phyloP scores from a whole-genome alignment of 345 rosid genomes.

The Firmiana major region DNA sequence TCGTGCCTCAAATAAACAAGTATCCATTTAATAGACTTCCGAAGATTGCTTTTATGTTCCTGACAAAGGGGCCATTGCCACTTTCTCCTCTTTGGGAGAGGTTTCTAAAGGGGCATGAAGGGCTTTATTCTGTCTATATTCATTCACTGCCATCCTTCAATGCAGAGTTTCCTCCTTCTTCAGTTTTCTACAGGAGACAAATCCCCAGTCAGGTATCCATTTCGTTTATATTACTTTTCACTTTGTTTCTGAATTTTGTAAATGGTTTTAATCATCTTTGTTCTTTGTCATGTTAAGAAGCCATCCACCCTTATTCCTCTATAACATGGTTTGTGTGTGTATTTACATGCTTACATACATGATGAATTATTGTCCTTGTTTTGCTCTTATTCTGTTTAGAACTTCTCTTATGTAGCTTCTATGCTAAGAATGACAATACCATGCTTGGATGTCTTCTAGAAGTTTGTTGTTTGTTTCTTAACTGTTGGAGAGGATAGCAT shows the following conservation, averaged over 20 bases:
- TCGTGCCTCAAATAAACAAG: constrained; percentile 54
- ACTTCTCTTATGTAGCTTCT: background rate
- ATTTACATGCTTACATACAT: background rate
- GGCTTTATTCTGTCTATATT: constrained; percentile 69
- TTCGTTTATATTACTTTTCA: background rate
- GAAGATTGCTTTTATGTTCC: constrained; percentile 91
- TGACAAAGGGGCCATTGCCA: constrained; percentile 88
- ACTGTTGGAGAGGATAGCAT: background rate
- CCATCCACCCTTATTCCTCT: background rate
- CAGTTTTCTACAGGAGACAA: constrained; percentile 67
- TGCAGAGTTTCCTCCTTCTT: constrained; percentile 44
- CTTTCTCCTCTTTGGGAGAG: constrained; percentile 89
- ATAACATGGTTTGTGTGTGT: background rate
- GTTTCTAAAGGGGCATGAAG: constrained; percentile 72
- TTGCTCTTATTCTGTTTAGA: background rate
- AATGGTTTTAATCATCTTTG: background rate
- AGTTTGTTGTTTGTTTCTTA: background rate
- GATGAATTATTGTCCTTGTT: background rate
- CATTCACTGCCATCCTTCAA: constrained; percentile 75
- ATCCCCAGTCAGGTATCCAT: constrained; percentile 77
- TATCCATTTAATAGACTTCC: constrained; percentile 75
- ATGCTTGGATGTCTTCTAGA: background rate
- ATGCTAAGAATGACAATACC: background rate
- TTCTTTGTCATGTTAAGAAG: background rate
- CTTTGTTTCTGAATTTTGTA: background rate